Base-by-base conservation (phyloP, 257 asterid genomes). In the Nicotiana undulata region DNA sequence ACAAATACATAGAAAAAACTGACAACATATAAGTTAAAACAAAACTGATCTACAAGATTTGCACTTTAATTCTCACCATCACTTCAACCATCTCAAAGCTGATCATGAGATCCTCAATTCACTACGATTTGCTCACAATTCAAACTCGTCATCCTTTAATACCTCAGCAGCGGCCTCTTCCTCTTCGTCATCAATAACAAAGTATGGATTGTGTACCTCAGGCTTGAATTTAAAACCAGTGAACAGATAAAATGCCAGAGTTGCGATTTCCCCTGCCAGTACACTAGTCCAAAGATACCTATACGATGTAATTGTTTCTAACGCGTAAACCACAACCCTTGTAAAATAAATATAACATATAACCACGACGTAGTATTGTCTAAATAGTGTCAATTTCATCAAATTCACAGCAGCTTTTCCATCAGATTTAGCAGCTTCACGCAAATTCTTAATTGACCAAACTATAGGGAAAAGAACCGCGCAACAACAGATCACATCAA, bases 361-460 rank as follows among this genome's bases (percentile, higher is more conserved):
- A 67, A 94, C 97, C 81, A 94, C 97, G 16, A 94, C 84, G 49
- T 92, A 92, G 72, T 92, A 92, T 52, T 91, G 98, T 87, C 98
- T 90, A 80, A 94, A 94, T 81, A 92, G 61, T 63, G 97, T 94
- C 84, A 92, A 82, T 84, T 94, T 94, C 97, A 91, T 91, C 91
- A 94, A 85, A 85, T 94, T 94, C 85, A 94, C 97, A 0, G 98
- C 97, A 17, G 97, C 97, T 81, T 94, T 94, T 75, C 97, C 98
- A 17, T 94, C 98, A 0, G 94, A 89, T 82, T 88, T 83, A 15
- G 98, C 97, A 2, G 98, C 98, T 86, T 94, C 98, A 0, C 97
- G 88, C 89, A 94, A 81, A 82, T 91, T 91, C 91, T 92, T 94
- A 51, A 94, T 94, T 10, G 97, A 94, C 98, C 98, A 94, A 22